A percentile compares a stretch with the other conserved stretches of the same genome.
These are phyloP conservation scores for Mucor circinelloides DNA, from an alignment of 371 early-diverging fungal genomes.

Conservation along the genomic window DNA sequence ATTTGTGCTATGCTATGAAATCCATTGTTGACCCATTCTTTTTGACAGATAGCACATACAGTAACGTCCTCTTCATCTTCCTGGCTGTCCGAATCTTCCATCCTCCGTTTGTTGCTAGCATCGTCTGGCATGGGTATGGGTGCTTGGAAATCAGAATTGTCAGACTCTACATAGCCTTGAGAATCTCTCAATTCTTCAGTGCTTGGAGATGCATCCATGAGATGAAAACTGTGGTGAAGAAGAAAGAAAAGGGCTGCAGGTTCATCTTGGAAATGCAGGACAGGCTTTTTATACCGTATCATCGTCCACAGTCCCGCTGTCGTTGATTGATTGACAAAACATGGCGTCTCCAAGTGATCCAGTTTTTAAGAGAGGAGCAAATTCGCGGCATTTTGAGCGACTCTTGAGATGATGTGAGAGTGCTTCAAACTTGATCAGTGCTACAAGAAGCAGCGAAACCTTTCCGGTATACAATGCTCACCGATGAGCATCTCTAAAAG, in stretches of 20 bases:
- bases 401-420: no score
- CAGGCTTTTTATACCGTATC: neutral
- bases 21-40: conserved; percentile 17
- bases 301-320: no score
- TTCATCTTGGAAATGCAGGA: no score
- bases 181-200: neutral
- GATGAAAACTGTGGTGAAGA: neutral
- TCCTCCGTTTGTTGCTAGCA: neutral
- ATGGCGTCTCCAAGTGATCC: no score
- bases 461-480: no score
- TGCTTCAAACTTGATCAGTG: no score
- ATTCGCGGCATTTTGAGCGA: no score
- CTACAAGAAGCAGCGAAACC: no score
- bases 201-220: neutral
- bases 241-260: neutral
- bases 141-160: conserved; percentile 13
- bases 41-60: conserved; percentile 20
- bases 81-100: neutral
- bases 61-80: conserved; percentile 2
- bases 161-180: neutral
- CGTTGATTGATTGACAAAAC: no score
- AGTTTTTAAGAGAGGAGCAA: no score
- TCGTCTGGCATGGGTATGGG: neutral
- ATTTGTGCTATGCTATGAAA: conserved; percentile 16
- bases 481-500: no score